Percentiles rank a stretch among this genome's conserved stretches.
phyloP scores from a whole-genome alignment of 2,329 filamentous ascomycete species.

The Thermomyces lanuginosus region DNA sequence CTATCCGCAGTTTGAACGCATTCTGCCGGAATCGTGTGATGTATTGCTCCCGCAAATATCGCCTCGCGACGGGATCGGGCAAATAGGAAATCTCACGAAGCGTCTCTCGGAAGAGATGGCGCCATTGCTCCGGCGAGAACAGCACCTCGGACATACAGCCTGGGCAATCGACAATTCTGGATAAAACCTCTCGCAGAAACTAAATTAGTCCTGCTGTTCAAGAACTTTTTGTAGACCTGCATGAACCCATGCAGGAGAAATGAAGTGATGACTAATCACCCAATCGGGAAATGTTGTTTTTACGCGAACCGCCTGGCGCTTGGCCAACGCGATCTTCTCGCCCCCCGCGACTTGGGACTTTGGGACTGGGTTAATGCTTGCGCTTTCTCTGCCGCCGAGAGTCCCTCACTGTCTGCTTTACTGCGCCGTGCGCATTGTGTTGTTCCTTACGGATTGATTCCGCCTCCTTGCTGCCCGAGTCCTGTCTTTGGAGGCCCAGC shows the following conservation, averaged over 20 bases:
- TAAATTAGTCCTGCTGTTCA: too few species aligned
- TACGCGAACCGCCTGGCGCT: too few species aligned
- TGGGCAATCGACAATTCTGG: too few species aligned
- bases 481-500: constrained; percentile 2
- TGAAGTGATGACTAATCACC: not conserved
- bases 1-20: constrained; percentile 4
- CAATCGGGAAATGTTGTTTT: too few species aligned
- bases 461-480: constrained; percentile 4
- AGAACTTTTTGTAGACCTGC: not conserved
- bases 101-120: constrained; percentile 38
- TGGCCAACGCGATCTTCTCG: too few species aligned
- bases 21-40: constrained; percentile 33
- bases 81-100: constrained; percentile 46
- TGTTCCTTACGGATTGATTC: too few species aligned
- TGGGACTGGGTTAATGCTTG: too few species aligned
- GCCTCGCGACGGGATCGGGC: constrained; percentile 39
- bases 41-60: constrained; percentile 34
- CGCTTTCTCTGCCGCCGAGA: too few species aligned
- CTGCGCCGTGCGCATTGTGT: too few species aligned
- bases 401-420: too few species aligned
- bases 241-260: not conserved
- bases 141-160: constrained; percentile 10
- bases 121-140: constrained; percentile 17
- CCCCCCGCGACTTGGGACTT: too few species aligned
- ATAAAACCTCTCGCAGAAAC: too few species aligned